Conservation (phyloP, 2,329 filamentous ascomycete species). For the Rutstroemia sp. region DNA sequence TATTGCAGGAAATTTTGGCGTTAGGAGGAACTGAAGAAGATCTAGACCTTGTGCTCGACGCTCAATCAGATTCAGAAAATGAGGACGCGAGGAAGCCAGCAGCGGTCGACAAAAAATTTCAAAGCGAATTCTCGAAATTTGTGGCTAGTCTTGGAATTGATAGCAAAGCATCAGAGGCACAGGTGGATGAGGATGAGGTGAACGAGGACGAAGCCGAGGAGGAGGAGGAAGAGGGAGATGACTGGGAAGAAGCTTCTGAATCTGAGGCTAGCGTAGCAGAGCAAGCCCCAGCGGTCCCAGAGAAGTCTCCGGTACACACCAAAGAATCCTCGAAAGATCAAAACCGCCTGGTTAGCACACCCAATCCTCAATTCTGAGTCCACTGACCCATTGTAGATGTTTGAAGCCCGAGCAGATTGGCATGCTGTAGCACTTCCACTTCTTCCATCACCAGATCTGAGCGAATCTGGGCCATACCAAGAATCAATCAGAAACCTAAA, state of each 20-base stretch:
- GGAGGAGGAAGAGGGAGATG: constrained; percentile 29
- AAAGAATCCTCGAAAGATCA: constrained; percentile 19
- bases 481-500: constrained; percentile 52
- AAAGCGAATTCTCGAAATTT: constrained; percentile 46
- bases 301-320: constrained; percentile 2
- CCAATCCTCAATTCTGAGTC: constrained; percentile 11
- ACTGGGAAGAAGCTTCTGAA: constrained; percentile 22
- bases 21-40: constrained; percentile 61
- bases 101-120: constrained; percentile 40
- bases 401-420: constrained; percentile 61
- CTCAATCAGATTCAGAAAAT: constrained; percentile 42
- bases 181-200: constrained; percentile 29
- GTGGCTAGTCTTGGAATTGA: constrained; percentile 44
- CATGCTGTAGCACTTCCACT: constrained; percentile 49
- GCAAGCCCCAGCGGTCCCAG: constrained; percentile 26
- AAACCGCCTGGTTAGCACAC: constrained; percentile 29
- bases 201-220: constrained; percentile 31
- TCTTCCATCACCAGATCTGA: constrained; percentile 39
- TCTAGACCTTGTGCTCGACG: constrained; percentile 50
- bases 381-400: constrained; percentile 37
- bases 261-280: constrained; percentile 30
- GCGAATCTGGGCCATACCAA: constrained; percentile 39
- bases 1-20: constrained; percentile 57
- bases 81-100: constrained; percentile 14
- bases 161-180: constrained; percentile 30